Evolutionary conservation across 1,284 basidiomycete genomes (phyloP), one percentile per base, ranked within the genome.

Genomic region (Austroboletus olivaceoglutinosus): DNA sequence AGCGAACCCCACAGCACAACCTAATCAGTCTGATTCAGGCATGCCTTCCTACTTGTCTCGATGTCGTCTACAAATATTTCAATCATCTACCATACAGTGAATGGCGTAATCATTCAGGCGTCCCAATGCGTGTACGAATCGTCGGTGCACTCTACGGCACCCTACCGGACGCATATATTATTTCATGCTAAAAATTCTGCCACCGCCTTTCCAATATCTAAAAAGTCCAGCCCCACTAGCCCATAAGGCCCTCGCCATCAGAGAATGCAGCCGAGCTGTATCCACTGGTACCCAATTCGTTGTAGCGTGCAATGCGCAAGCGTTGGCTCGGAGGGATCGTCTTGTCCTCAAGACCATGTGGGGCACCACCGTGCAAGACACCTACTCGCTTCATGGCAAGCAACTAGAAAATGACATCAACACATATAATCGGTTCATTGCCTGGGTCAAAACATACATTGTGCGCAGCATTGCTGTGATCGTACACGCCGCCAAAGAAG

Each of bases 401-500:
- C 46, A 91, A 64, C 81, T 83, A 60, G 43, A 6, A 6, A 46
- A 30, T 19, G 22, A 27, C 64, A 7, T 71, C 63, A 65, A 42
- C 8, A 50, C 42, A 21, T 21, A 18, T 19, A 16, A 44, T 25
- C 44, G 38, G 31, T 18, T 5, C 18, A 46, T 25, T 4, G 4
- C 5, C 7, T 10, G 2, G 19, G 22, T 25, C 2, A 50, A 19
- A 29, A 67, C 84, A 43, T 64, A 88, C 85, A 60, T 90, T 90
- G 72, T 93, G 89, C 3, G 93, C 93, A 36, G 91, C 92, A 64
- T 95, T 94, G 22, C 90, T 93, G 68, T 96, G 93, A 58, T 95
- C 91, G 67, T 95, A 94, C 2, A 94, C 89, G 61, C 93, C 93
- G 52, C 93, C 93, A 64, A 93, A 94, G 80, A 97, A 96, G 4